phyloP scores from a whole-genome alignment of 306 rosid genomes.

The Pterocarpus santalinus region DNA sequence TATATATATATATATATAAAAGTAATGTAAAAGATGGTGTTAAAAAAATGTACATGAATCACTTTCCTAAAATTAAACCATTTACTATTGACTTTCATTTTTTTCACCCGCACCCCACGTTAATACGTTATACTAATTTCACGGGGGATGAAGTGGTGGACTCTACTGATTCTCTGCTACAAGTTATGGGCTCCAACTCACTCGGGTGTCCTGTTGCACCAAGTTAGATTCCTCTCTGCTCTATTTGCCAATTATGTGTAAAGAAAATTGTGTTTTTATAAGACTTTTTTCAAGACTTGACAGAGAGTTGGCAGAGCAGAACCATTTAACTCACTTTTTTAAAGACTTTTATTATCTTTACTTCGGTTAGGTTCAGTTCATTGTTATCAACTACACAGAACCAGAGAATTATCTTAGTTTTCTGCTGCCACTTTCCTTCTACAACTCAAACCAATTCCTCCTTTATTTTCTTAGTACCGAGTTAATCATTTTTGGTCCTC shows the following conservation, averaged over 20 bases:
- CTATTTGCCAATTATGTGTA: slow-evolving; percentile 30
- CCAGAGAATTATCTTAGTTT: slow-evolving; percentile 44
- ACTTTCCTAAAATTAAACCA: slow-evolving; percentile 3
- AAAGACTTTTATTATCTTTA: slow-evolving; percentile 37
- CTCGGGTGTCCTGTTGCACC: slow-evolving; percentile 55
- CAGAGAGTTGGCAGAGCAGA: slow-evolving; percentile 47
- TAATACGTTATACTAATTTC: slow-evolving; percentile 28
- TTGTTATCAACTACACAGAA: slow-evolving; percentile 42
- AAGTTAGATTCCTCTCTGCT: slow-evolving; percentile 52
- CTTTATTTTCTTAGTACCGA: slow-evolving; percentile 36
- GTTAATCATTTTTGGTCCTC: slow-evolving; percentile 34
- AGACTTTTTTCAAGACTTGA: slow-evolving; percentile 9
- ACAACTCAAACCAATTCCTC: slow-evolving; percentile 37
- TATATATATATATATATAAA: neutral
- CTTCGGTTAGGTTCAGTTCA: slow-evolving; percentile 45
- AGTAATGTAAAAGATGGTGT: neutral
- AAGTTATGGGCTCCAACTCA: slow-evolving; percentile 63
- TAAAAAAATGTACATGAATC: neutral
- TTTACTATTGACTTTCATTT: slow-evolving; percentile 11
- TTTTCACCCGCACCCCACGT: slow-evolving; percentile 27
- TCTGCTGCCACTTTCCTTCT: slow-evolving; percentile 44
- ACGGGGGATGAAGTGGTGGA: slow-evolving; percentile 43
- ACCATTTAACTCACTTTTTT: slow-evolving; percentile 38
- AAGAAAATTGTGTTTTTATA: slow-evolving; percentile 15
- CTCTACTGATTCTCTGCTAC: slow-evolving; percentile 28